Evolutionary conservation across 768 basidiomycete species (phyloP), one percentile per base, ranked within the genome.

Genomic region (Amanita thiersii): DNA sequence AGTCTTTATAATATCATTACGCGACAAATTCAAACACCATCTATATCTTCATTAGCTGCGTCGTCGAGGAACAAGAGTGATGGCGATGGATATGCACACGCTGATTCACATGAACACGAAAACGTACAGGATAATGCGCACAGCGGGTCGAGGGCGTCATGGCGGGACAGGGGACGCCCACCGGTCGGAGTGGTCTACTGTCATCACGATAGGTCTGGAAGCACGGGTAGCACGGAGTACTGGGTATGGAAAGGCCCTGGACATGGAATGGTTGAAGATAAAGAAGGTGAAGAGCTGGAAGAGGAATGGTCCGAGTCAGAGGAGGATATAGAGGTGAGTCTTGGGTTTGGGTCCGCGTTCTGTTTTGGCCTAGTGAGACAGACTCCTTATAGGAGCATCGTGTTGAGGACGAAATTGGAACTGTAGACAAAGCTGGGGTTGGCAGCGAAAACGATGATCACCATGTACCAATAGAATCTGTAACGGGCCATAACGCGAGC

Each of bases 221-320:
- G 41, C 17, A n/a, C 34, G 9, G 41, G 32, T n/a, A 43, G 41
- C 24, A 43, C 25, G 12, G 33, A 43, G 23, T 43, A 36, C 36
- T 42, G 40, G 40, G 23, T 42, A 25, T 35, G 40, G 40, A 43
- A 26, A 15, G 41, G 41, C 5, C 41, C 25, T 2, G 38, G 23
- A n/a, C n/a, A n/a, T n/a, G n/a, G n/a, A n/a, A n/a, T n/a, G n/a
- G n/a, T n/a, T 18, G 20, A 17, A 12, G 24, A 25, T 6, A 3
- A 39, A 6, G 38, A 28, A 20, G 6, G n/a, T 3, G 25, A 39
- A 17, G 23, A n/a, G n/a, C n/a, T n/a, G n/a, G n/a, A n/a, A n/a
- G n/a, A n/a, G n/a, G n/a, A n/a, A n/a, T n/a, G n/a, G n/a, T n/a
- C n/a, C n/a, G n/a, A n/a, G n/a, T n/a, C n/a, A n/a, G n/a, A n/a